Evolutionary conservation across 73 alveolate species (phyloP).

Genomic region (Paramecium pentaurelia): DNA sequence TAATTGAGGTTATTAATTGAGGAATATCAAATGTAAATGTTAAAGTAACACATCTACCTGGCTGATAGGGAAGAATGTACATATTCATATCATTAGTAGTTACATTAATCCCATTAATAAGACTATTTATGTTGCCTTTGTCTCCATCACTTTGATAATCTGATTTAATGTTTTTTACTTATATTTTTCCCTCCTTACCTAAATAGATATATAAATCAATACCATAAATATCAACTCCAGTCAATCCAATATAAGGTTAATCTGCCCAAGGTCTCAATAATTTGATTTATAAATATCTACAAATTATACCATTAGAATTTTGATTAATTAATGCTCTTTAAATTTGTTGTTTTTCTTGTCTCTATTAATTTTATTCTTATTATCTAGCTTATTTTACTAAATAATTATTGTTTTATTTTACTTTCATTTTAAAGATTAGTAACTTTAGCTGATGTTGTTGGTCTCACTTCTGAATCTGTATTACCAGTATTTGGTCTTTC

Average conservation of each 20-base stretch:
- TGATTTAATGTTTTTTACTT: constrained; percentile 58
- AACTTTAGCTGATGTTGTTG: constrained; percentile 67
- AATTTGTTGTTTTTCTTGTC: not conserved
- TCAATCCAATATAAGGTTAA: constrained; percentile 77
- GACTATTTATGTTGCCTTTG: constrained; percentile 72
- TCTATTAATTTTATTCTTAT: not conserved
- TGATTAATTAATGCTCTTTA: not conserved
- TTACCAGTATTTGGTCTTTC: constrained; percentile 73
- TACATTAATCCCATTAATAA: constrained; percentile 67
- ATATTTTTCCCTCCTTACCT: constrained; percentile 34
- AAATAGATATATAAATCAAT: not conserved
- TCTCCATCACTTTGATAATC: constrained; percentile 76
- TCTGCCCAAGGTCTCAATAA: constrained; percentile 79
- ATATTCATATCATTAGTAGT: constrained; percentile 79
- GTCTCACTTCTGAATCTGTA: constrained; percentile 65
- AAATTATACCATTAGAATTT: constrained; percentile 31
- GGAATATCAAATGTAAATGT: constrained; percentile 63
- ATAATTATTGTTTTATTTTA: not conserved
- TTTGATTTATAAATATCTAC: constrained; percentile 61
- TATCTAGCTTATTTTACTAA: constrained; percentile 42
- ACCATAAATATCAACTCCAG: constrained; percentile 80
- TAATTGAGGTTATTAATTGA: constrained; percentile 62
- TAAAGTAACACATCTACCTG: constrained; percentile 66
- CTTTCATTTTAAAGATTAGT: not conserved
- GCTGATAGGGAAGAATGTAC: constrained; percentile 78